Evolutionary conservation across 2,329 filamentous ascomycete species (phyloP), one percentile per base, ranked within the genome.

Genomic region (Phoma sp.): DNA sequence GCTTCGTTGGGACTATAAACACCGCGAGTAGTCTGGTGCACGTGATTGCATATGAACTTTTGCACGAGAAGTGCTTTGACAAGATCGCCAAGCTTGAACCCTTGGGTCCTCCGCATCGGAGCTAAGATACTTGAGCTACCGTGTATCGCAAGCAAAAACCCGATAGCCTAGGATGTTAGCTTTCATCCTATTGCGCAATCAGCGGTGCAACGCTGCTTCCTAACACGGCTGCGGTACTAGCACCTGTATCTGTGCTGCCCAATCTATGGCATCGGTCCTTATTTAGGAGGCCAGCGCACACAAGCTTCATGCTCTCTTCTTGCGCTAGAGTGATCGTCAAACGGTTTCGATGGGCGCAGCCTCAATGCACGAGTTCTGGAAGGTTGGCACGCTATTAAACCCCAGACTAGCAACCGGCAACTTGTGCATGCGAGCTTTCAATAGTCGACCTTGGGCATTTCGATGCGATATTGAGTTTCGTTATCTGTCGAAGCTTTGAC

Each of bases 231-330:
- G 14, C 14, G 32, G 20, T 15, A 28, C 32, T 53, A 39, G 58
- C 56, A 60, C 53, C 58, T 62, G 51, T 45, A 56, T 64, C 26
- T 43, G 45, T 55, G 50, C 48, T 34, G 33, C 47, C 7, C 33
- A 10, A 20, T 20, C 15, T 18, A n/a, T 2, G 33, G 18, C 29
- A 33, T n/a, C 14, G 20, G 14, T 17, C 10, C 17, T 45, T 40
- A 11, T 2, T 18, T 30, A 29, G n/a, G 7, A 17, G 12, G 20
- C 20, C 4, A 11, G 14, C n/a, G 1, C 23, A 4, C 15, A 26
- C 30, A 6, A 23, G 11, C 18, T 14, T 15, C 15, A 5, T 7
- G 33, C 14, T 32, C n/a, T 11, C 15, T 15, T 29, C 4, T 14
- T 9, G 4, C 15, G 23, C 25, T 29, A 12, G 23, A 29, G 17